Evolutionary conservation across 2,329 filamentous ascomycete species (phyloP).

Genomic region (Ophiostoma montium): DNA sequence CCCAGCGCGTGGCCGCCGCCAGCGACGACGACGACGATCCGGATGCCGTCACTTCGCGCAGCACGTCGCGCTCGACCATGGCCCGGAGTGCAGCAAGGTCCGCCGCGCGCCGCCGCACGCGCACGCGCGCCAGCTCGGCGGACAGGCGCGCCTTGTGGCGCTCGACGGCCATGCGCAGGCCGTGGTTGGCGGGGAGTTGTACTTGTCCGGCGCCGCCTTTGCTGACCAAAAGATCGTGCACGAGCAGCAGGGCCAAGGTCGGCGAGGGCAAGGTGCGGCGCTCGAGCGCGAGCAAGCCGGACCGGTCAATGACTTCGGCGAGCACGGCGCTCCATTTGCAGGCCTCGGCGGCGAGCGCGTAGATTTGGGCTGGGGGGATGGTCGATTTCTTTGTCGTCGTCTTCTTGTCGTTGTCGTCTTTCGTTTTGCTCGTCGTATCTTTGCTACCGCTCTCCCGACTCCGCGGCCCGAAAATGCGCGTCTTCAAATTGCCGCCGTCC

Average conservation of each 20-base stretch:
- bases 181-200: constrained; percentile 65
- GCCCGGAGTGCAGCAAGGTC: constrained; percentile 52
- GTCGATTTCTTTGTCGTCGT: constrained; percentile 28
- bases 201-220: constrained; percentile 68
- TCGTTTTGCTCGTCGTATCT: not conserved
- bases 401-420: not conserved
- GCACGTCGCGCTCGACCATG: constrained; percentile 49
- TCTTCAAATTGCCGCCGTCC: constrained; percentile 75
- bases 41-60: constrained; percentile 36
- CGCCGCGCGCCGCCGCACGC: constrained; percentile 56
- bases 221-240: constrained; percentile 66
- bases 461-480: constrained; percentile 57
- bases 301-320: constrained; percentile 76
- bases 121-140: constrained; percentile 69
- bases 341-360: constrained; percentile 73
- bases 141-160: constrained; percentile 68
- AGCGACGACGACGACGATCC: constrained; percentile 37
- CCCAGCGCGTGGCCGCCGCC: constrained; percentile 67
- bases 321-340: constrained; percentile 82
- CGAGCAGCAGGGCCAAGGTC: constrained; percentile 62
- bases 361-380: constrained; percentile 67
- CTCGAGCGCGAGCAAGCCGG: constrained; percentile 64
- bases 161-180: constrained; percentile 59
- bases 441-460: constrained; percentile 24
- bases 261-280: constrained; percentile 53